These are phyloP conservation scores for Phytophthora lateralis DNA, from an alignment of 352 stramenopile genomes.

Conservation along the genomic window DNA sequence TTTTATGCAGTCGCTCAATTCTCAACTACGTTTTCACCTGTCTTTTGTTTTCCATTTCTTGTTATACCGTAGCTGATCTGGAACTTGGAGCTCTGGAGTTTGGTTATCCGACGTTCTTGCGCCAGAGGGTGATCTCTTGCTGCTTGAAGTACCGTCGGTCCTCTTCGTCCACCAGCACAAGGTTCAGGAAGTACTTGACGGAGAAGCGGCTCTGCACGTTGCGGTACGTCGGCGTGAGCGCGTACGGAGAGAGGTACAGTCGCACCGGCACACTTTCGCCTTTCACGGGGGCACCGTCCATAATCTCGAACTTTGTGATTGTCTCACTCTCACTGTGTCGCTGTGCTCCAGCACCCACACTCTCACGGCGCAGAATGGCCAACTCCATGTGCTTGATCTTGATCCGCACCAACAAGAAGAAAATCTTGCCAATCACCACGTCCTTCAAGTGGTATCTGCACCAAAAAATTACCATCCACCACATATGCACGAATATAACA, in stretches of 20 bases:
- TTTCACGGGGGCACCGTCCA: constrained; percentile 98
- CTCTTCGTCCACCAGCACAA: constrained; percentile 99
- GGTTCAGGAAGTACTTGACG: constrained; percentile 97
- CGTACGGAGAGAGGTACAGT: constrained; percentile 92
- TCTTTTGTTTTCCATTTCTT: constrained; percentile 9
- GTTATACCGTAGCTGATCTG: constrained; percentile 5
- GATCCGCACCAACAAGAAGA: constrained; percentile 98
- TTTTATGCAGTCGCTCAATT: constrained; percentile 16
- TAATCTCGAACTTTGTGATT: constrained; percentile 98
- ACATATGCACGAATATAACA: too few relatives aligned
- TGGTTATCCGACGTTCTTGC: constrained; percentile 55
- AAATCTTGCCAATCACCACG: constrained; percentile 97
- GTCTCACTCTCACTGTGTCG: constrained; percentile 96
- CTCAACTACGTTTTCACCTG: constrained; percentile 12
- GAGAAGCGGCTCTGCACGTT: constrained; percentile 93
- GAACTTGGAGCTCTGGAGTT: constrained; percentile 11
- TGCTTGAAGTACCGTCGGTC: constrained; percentile 99
- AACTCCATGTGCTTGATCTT: constrained; percentile 99
- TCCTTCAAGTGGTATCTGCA: constrained; percentile 93
- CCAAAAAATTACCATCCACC: not conserved
- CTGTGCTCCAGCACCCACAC: constrained; percentile 78
- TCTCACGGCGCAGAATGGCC: constrained; percentile 96
- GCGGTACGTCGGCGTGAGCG: constrained; percentile 91
- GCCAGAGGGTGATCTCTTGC: constrained; percentile 98
- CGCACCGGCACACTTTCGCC: constrained; percentile 97